Evolutionary conservation across 495 filamentous ascomycete genomes (phyloP).

Genomic region (Polyplosphaeria fusca): DNA sequence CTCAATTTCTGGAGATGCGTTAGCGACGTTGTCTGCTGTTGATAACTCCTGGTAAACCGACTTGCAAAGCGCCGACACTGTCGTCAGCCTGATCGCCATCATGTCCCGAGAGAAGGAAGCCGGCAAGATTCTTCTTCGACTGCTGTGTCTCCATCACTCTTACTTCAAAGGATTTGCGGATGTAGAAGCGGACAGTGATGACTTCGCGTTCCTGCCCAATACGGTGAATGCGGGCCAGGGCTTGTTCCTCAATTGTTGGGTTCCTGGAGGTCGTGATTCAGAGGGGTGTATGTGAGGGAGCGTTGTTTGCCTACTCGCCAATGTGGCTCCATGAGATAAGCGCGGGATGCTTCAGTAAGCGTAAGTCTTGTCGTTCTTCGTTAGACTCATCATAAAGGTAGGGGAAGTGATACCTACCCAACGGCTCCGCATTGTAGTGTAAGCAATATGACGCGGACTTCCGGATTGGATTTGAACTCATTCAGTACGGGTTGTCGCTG

Average conservation of each 20-base stretch:
- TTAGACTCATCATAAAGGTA: neutral
- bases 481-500: slow-evolving; percentile 9
- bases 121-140: slow-evolving; percentile 8
- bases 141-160: slow-evolving; percentile 2
- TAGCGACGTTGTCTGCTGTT: neutral
- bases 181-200: slow-evolving; percentile 24
- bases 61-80: slow-evolving; percentile 1
- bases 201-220: slow-evolving; percentile 25
- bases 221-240: slow-evolving; percentile 23
- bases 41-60: neutral
- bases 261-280: slow-evolving; percentile 22
- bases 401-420: neutral
- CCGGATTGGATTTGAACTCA: slow-evolving; percentile 19
- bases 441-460: slow-evolving; percentile 23
- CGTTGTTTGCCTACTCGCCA: slow-evolving; percentile 1
- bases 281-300: neutral
- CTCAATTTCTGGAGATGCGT: neutral
- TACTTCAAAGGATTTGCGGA: slow-evolving; percentile 26
- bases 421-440: slow-evolving; percentile 20
- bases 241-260: slow-evolving; percentile 29
- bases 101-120: neutral
- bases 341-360: slow-evolving; percentile 26
- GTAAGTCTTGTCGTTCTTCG: neutral
- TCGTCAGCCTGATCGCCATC: slow-evolving; percentile 7
- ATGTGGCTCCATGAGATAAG: slow-evolving; percentile 30